Percentiles rank a stretch among this genome's conserved stretches.
Conservation (phyloP, 192 early-diverging fungal species). For the Umbelopsis isabellina region DNA sequence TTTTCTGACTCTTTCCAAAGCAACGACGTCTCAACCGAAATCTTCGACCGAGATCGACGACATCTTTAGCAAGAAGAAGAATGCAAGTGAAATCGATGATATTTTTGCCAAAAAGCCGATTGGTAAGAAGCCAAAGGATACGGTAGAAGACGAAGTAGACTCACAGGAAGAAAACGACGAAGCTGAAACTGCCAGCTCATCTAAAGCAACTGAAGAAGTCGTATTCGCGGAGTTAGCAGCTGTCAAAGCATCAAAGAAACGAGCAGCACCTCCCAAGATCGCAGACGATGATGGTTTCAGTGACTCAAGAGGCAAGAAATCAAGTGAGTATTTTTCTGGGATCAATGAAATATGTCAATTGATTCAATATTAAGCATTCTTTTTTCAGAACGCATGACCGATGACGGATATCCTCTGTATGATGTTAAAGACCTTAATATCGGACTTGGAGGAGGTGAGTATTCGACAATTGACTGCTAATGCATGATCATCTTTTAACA, state of each 20-base stretch:
- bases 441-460: constrained; percentile 30
- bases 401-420: constrained; percentile 42
- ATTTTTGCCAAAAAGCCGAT: constrained; percentile 14
- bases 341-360: neutral
- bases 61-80: constrained; percentile 27
- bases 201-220: neutral
- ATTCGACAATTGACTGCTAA: neutral
- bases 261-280: constrained; percentile 3
- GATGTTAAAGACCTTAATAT: constrained; percentile 39
- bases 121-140: neutral
- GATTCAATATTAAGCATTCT: neutral
- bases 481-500: neutral
- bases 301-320: constrained; percentile 41
- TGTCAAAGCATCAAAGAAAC: constrained; percentile 30
- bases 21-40: neutral
- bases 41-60: constrained; percentile 26
- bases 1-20: neutral
- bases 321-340: constrained; percentile 18
- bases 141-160: neutral
- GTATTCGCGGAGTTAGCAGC: constrained; percentile 29
- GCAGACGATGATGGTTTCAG: constrained; percentile 36
- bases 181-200: neutral
- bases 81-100: constrained; percentile 22
- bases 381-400: constrained; percentile 32
- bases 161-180: neutral